These are phyloP conservation scores for Podospora pseudoanserina DNA, from an alignment of 495 filamentous ascomycete genomes.

Conservation along the genomic window DNA sequence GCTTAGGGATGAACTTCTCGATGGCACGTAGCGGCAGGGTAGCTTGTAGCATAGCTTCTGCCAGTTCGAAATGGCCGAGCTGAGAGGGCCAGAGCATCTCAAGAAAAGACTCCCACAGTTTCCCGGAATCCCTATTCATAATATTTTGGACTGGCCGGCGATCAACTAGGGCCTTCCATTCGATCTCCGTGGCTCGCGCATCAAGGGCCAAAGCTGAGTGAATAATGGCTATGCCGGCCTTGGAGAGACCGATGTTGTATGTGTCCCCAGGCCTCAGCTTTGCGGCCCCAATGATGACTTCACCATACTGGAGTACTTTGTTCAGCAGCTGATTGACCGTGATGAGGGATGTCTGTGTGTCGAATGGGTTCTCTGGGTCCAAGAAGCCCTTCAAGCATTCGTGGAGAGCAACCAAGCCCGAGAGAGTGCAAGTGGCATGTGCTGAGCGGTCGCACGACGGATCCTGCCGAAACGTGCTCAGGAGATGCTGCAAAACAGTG, in stretches of 20 bases:
- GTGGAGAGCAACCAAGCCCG: conserved; percentile 44
- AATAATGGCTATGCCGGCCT: conserved; percentile 59
- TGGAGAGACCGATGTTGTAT: conserved; percentile 40
- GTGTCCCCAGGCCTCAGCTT: conserved; percentile 35
- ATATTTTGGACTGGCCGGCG: conserved; percentile 62
- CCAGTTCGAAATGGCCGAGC: conserved; percentile 58
- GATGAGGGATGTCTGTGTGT: conserved; percentile 46
- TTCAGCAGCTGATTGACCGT: conserved; percentile 51
- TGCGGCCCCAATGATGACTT: conserved; percentile 42
- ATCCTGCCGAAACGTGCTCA: conserved; percentile 60
- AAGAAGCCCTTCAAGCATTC: conserved; percentile 46
- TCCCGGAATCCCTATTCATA: conserved; percentile 58
- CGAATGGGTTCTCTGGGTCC: conserved; percentile 36
- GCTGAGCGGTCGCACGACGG: conserved; percentile 33
- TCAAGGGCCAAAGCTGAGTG: conserved; percentile 70
- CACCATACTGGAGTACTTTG: conserved; percentile 45
- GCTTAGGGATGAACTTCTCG: conserved; percentile 61
- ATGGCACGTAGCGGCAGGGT: conserved; percentile 64
- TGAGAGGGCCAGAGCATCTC: conserved; percentile 62
- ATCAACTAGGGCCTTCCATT: conserved; percentile 62
- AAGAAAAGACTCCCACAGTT: conserved; percentile 74
- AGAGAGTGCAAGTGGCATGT: conserved; percentile 43
- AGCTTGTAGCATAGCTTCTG: conserved; percentile 66
- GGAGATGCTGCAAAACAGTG: conserved; percentile 62
- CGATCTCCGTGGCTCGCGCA: conserved; percentile 65